phyloP scores from a whole-genome alignment of 106 monocot genomes.

The Dioscorea alata region DNA sequence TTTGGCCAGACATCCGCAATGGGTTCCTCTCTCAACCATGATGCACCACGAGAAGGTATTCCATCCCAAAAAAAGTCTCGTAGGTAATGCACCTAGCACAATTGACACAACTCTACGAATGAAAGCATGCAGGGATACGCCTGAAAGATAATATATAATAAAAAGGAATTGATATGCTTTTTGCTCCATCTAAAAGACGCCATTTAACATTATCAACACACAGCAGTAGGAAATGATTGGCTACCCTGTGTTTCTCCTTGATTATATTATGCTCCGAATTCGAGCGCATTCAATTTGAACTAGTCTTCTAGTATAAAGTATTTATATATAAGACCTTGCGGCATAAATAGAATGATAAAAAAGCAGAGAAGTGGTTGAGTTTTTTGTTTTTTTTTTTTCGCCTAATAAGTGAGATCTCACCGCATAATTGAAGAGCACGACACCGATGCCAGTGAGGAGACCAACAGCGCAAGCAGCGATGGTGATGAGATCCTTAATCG shows the following conservation, averaged over 20 bases:
- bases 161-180: too few species aligned
- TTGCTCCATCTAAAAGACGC: too few species aligned
- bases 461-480: conserved; percentile 71
- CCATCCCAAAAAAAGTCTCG: conserved; percentile 86
- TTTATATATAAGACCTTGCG: too few species aligned
- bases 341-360: neutral
- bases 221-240: too few species aligned
- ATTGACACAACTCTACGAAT: neutral
- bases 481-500: conserved; percentile 37
- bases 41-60: conserved; percentile 73
- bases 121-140: too few species aligned
- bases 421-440: conserved; percentile 73
- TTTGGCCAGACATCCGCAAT: conserved; percentile 70
- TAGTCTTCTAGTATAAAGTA: too few species aligned
- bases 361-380: neutral
- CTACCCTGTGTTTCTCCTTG: too few species aligned
- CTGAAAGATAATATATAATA: too few species aligned
- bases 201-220: too few species aligned
- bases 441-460: conserved; percentile 72
- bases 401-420: conserved; percentile 15
- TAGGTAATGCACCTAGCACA: conserved; percentile 71
- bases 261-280: too few species aligned
- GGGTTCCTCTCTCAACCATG: conserved; percentile 89
- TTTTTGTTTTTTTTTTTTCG: too few species aligned
- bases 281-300: too few species aligned